A percentile compares a stretch with the other conserved stretches of the same genome.
These are phyloP conservation scores for Diplocarpon rosae DNA, from an alignment of 2,329 filamentous ascomycete genomes.

Conservation along the genomic window DNA sequence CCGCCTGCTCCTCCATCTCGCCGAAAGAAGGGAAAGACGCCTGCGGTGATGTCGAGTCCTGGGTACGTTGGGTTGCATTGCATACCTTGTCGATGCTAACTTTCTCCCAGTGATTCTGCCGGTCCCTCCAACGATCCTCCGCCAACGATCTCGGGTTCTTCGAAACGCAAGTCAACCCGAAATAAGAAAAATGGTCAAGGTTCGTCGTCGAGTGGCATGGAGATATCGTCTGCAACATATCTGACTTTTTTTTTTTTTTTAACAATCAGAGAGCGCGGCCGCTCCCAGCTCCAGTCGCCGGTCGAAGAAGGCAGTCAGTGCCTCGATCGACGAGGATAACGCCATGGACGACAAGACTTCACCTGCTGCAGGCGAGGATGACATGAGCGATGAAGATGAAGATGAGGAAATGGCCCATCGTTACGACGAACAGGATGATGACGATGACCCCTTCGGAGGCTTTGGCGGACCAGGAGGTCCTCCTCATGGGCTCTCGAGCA, in stretches of 20 bases:
- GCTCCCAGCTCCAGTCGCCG: constrained; percentile 23
- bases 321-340: constrained; percentile 59
- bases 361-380: constrained; percentile 33
- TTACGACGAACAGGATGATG: constrained; percentile 41
- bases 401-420: constrained; percentile 49
- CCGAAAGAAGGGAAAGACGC: constrained; percentile 49
- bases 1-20: constrained; percentile 32
- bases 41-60: constrained; percentile 60
- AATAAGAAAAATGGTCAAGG: constrained; percentile 54
- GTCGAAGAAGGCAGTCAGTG: constrained; percentile 41
- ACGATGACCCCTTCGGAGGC: constrained; percentile 48
- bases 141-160: constrained; percentile 45
- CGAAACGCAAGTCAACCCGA: constrained; percentile 62
- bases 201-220: constrained; percentile 24
- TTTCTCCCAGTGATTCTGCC: constrained; percentile 43
- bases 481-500: constrained; percentile 61
- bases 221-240: constrained; percentile 28
- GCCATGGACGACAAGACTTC: constrained; percentile 31
- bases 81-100: constrained; percentile 19
- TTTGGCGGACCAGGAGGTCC: constrained; percentile 58
- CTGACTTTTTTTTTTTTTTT: constrained; percentile 19
- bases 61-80: constrained; percentile 40
- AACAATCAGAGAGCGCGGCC: constrained; percentile 26
- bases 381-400: constrained; percentile 50
- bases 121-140: constrained; percentile 49